Conservation (phyloP, 768 basidiomycete species). For the Naganishia randhawae region DNA sequence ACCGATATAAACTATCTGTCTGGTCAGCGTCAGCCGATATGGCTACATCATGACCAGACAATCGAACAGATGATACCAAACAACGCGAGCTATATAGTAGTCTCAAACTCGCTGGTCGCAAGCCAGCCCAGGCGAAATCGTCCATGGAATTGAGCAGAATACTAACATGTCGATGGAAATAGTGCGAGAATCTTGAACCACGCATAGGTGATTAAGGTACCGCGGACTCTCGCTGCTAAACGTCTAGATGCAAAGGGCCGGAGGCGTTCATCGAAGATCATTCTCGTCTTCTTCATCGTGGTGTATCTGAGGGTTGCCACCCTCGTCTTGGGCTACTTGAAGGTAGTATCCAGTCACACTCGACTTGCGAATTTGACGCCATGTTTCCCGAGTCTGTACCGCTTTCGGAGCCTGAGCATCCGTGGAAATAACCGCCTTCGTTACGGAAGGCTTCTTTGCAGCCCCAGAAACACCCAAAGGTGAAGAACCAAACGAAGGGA, state of each 20-base stretch:
- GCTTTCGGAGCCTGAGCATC: slow-evolving; percentile 2
- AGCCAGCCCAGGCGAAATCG: no score
- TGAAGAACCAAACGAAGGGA: not conserved
- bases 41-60: no score
- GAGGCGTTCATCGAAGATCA: not conserved
- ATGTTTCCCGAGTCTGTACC: not conserved
- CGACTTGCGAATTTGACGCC: slow-evolving; percentile 2
- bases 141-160: not conserved
- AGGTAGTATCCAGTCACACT: slow-evolving; percentile 13
- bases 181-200: not conserved
- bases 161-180: not conserved
- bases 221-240: not conserved
- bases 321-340: not conserved
- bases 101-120: no score
- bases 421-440: not conserved
- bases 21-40: no score
- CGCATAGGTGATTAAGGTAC: not conserved
- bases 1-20: no score
- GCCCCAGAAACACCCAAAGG: not conserved
- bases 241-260: not conserved
- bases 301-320: not conserved
- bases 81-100: no score
- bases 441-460: not conserved
- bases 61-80: no score
- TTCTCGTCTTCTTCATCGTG: not conserved